phyloP scores from a whole-genome alignment of 2,329 filamentous ascomycete genomes.

The Cladorrhinum sp. region DNA sequence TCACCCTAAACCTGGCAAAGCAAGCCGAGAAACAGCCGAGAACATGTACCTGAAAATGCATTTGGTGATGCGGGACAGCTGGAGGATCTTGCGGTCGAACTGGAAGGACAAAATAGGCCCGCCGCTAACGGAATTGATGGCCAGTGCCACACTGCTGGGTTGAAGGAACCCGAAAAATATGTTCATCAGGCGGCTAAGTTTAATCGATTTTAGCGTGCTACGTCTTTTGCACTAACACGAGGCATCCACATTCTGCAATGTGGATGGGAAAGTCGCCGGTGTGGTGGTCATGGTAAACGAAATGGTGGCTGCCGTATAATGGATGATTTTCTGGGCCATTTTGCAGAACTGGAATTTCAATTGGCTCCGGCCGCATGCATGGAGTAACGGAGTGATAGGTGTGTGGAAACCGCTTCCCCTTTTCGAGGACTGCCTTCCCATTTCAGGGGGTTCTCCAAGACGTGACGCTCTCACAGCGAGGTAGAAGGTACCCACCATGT shows the following conservation, averaged over 20 bases:
- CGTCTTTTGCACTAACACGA: background rate
- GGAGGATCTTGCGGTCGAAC: background rate
- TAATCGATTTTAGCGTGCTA: background rate
- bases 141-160: background rate
- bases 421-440: constrained; percentile 2
- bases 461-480: constrained; percentile 8
- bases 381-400: background rate
- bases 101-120: background rate
- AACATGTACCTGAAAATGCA: background rate
- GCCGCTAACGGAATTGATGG: background rate
- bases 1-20: background rate
- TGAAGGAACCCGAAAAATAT: background rate
- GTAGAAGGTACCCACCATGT: constrained; percentile 3
- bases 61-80: too few relatives aligned
- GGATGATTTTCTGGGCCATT: background rate
- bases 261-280: background rate
- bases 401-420: constrained; percentile 2
- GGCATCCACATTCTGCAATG: background rate
- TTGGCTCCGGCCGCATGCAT: background rate
- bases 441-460: constrained; percentile 3
- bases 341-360: background rate
- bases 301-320: background rate
- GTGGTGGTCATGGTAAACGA: background rate
- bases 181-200: background rate
- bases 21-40: background rate